Evolutionary conservation across 257 asterid species (phyloP), one percentile per base, ranked within the genome.

Genomic region (Parsonsia alboflavescens): DNA sequence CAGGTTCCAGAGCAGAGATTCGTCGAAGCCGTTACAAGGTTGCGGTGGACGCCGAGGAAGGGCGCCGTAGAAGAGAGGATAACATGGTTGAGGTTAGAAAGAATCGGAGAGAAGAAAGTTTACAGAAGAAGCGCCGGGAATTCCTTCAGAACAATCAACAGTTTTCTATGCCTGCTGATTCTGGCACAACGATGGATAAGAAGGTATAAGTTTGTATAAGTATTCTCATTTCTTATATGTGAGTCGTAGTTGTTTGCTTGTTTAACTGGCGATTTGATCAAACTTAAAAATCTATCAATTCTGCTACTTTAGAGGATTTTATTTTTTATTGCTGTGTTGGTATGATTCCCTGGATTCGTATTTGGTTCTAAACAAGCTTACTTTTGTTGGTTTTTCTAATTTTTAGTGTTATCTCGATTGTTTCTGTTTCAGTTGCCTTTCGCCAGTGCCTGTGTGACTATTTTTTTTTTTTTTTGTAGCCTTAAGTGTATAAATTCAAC

Each of bases 41-140:
- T 39, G 94, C 96, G 28, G 97, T 93, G 10, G 97, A 91, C 74
- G 97, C 97, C 24, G 98, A 91, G 2, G 97, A 91, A 84, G 97
- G 98, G 1, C 86, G 98, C 28, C 89, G 98, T 17, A 84, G 97
- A 70, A 87, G 98, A 78, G 98, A 91, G 84, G 98, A 91, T 72
- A 90, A 93, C 73, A 84, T 93, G 98, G 96, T 93, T 33, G 98
- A 93, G 91, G 88, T 91, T 79, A 90, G 98, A 33, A 93, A 93
- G 89, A 91, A 56, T 72, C 90, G 87, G 71, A 85, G 98, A 33
- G 97, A 93, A 48, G 98, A 93, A 83, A 89, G 85, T 78, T 89
- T 93, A 36, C 96, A 84, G 83, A 93, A 93, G 88, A 93, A 93
- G 90, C 96, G 98, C 24, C 89, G 98, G 10, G 98, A 89, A 82